phyloP scores from a whole-genome alignment of 192 early-diverging fungal species.

The Coemansia sp. region DNA sequence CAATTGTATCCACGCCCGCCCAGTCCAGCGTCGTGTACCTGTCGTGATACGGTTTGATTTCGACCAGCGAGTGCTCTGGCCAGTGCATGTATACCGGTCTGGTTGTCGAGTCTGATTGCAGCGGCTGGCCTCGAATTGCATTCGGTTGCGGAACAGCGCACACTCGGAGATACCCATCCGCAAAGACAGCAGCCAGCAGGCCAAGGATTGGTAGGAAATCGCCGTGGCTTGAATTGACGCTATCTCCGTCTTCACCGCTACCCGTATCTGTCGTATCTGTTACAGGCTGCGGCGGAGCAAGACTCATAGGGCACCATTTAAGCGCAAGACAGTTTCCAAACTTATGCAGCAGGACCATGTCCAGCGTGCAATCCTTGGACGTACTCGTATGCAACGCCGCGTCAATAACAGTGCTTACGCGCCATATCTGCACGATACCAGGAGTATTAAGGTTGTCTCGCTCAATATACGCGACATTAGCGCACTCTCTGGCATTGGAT shows the following conservation, averaged over 20 bases:
- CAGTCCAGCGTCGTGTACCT: constrained; percentile 32
- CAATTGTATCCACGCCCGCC: constrained; percentile 22
- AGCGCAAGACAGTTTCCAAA: constrained; percentile 31
- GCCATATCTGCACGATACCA: constrained; percentile 35
- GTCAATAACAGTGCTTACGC: constrained; percentile 3
- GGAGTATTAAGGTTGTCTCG: constrained; percentile 17
- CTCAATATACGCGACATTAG: neutral
- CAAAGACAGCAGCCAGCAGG: constrained; percentile 32
- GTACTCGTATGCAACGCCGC: too few relatives aligned
- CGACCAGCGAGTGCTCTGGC: constrained; percentile 23
- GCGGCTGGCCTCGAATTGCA: neutral
- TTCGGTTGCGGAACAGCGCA: constrained; percentile 19
- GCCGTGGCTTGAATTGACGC: too few relatives aligned
- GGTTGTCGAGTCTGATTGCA: neutral
- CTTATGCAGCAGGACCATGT: constrained; percentile 17
- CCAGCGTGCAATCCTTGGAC: constrained; percentile 9
- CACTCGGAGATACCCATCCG: constrained; percentile 36
- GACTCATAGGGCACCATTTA: constrained; percentile 39
- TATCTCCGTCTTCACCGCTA: neutral
- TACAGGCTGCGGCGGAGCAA: neutral
- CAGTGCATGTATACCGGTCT: constrained; percentile 20
- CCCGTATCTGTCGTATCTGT: neutral
- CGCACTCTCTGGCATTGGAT: neutral
- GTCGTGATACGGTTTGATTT: constrained; percentile 19
- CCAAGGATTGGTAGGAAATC: constrained; percentile 15